These are phyloP conservation scores for Cryptomeria japonica DNA, from an alignment of 75 land plant genomes.

Conservation along the genomic window DNA sequence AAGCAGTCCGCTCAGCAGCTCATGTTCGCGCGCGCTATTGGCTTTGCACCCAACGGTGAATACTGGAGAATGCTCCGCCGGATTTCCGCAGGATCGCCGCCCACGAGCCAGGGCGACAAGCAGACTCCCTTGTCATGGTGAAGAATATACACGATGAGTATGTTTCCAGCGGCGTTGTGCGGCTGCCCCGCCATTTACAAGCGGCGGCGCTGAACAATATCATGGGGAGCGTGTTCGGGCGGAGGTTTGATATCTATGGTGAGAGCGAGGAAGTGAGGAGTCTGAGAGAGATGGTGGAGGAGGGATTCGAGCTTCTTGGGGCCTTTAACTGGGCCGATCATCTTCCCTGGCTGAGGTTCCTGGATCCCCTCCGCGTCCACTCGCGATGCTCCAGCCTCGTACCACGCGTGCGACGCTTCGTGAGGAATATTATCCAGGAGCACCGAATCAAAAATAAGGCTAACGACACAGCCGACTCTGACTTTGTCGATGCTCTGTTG, in stretches of 20 bases:
- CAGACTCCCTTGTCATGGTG: background rate
- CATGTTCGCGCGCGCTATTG: too few relatives aligned
- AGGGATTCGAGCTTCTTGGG: conserved; percentile 78
- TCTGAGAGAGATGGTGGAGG: conserved; percentile 55
- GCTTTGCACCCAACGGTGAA: too few relatives aligned
- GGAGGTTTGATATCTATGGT: too few relatives aligned
- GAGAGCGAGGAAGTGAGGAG: conserved; percentile 17
- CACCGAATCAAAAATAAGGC: too few relatives aligned
- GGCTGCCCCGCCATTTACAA: background rate
- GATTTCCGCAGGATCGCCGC: background rate
- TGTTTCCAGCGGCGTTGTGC: background rate
- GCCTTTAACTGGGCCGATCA: conserved; percentile 74
- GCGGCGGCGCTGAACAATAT: background rate
- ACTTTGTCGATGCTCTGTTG: too few relatives aligned
- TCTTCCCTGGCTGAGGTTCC: conserved; percentile 28
- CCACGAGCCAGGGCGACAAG: background rate
- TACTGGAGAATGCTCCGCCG: too few relatives aligned
- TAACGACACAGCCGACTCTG: too few relatives aligned
- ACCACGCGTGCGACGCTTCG: too few relatives aligned
- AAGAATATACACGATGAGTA: background rate
- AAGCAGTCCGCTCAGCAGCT: too few relatives aligned
- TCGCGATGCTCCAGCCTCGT: conserved; percentile 52
- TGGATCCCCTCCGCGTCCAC: conserved; percentile 61
- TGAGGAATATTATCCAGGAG: too few relatives aligned
- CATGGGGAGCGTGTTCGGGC: background rate